Evolutionary conservation across 1,284 basidiomycete genomes (phyloP).

Genomic region (Coniferiporia weirii): DNA sequence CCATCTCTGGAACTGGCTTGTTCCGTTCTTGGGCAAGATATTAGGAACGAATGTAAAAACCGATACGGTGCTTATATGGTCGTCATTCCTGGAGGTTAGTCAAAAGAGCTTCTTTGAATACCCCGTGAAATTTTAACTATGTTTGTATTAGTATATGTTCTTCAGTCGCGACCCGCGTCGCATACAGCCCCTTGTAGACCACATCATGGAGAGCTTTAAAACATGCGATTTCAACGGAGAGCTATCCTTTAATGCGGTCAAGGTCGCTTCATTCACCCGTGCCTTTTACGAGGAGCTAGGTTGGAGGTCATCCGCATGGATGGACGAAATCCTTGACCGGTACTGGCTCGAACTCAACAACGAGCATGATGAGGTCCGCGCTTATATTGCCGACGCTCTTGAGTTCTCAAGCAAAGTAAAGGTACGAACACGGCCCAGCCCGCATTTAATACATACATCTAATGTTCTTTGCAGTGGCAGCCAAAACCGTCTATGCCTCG

Average conservation of each 20-base stretch:
- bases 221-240: conserved; percentile 69
- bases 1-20: conserved; percentile 79
- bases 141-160: conserved; percentile 54
- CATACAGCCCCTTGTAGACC: conserved; percentile 74
- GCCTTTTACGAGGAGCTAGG: conserved; percentile 68
- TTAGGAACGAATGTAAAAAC: conserved; percentile 62
- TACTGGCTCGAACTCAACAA: conserved; percentile 70
- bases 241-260: conserved; percentile 67
- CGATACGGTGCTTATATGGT: conserved; percentile 63
- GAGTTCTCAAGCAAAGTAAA: conserved; percentile 72
- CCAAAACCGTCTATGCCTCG: conserved; percentile 67
- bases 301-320: conserved; percentile 78
- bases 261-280: conserved; percentile 55
- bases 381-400: conserved; percentile 68
- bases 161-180: conserved; percentile 82
- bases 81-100: conserved; percentile 61
- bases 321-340: conserved; percentile 57
- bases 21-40: conserved; percentile 60
- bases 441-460: not conserved
- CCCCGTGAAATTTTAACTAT: too few species aligned
- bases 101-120: not conserved
- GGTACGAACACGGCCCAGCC: conserved; percentile 34
- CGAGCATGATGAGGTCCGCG: conserved; percentile 77
- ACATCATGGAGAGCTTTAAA: conserved; percentile 58
- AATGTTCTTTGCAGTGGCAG: conserved; percentile 41